Base-by-base conservation (phyloP, 106 monocot genomes). In the Vanilla planifolia region DNA sequence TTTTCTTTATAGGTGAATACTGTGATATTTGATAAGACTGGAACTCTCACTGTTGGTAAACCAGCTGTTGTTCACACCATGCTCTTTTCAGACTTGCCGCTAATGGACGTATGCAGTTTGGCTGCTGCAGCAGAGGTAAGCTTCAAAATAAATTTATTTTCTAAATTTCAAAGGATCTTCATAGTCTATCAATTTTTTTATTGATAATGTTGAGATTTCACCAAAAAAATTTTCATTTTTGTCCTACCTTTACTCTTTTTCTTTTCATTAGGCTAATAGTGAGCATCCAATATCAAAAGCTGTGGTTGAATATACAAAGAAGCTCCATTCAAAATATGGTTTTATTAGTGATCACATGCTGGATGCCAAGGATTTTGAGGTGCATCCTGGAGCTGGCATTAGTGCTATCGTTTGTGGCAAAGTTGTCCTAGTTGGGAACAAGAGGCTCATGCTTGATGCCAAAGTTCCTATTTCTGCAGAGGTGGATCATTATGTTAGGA, bases 241-340 rank as follows among this genome's bases (percentile, higher is more conserved):
- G 44, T 17, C 1, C 20, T 7, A 26, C 50, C 11, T 13, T 50
- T 10, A 0, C 26, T 9, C 17, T 26, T 2, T 28, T 14, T 53
- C 53, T 53, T 53, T 15, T 3, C 26, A 2, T 1, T 51, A 95
- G 89, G 89, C 59, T 40, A 80, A 89, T 44, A 89, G 94, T 60
- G 93, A 93, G 68, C 93, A 94, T 34, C 93, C 93, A 53, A 50
- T 94, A 59, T 82, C 94, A 52, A 94, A 80, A 59, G 89, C 94
- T 48, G 36, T 94, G 1, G 64, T 89, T 3, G 82, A 73, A 6
- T 58, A 89, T 64, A 44, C 77, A 10, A 80, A 83, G 67, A 87
- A 77, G 36, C 78, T 92, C 8, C 73, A 67, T 36, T 60, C 75
- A 33, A 78, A 73, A 47, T 88, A 84, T 55, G 88, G 73, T 30